A percentile compares a stretch with the other conserved stretches of the same genome.
Evolutionary conservation across 1,139 yeast genomes (phyloP).

Genomic region (Hyphopichia wangnamkhiaoensis): DNA sequence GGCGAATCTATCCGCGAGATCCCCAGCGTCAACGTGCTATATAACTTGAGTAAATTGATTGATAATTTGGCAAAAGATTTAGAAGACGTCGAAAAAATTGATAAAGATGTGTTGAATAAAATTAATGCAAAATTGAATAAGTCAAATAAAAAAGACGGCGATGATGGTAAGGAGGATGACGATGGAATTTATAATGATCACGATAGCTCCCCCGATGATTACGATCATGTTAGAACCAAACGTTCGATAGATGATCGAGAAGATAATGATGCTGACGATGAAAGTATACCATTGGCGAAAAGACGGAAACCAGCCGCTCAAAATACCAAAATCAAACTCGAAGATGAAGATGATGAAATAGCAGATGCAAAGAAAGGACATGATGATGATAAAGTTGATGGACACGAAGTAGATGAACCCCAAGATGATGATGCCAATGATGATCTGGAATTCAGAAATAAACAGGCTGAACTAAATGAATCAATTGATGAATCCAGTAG

Average conservation of each 20-base stretch:
- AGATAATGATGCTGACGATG: constrained; percentile 12
- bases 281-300: constrained; percentile 12
- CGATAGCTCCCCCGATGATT: not conserved
- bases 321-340: constrained; percentile 12
- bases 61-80: constrained; percentile 51
- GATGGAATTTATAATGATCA: constrained; percentile 8
- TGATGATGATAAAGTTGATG: constrained; percentile 11
- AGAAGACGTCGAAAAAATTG: constrained; percentile 46
- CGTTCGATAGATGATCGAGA: constrained; percentile 12
- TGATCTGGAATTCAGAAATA: constrained; percentile 5
- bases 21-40: constrained; percentile 48
- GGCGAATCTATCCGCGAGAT: constrained; percentile 54
- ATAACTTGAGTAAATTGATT: constrained; percentile 48
- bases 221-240: constrained; percentile 1
- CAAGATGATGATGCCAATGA: constrained; percentile 11
- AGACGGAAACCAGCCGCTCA: constrained; percentile 10
- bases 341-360: constrained; percentile 8
- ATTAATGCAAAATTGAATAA: constrained; percentile 17
- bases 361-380: constrained; percentile 7
- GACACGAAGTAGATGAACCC: constrained; percentile 12
- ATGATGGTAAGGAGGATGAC: constrained; percentile 8
- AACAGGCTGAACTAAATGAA: constrained; percentile 5
- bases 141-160: constrained; percentile 12
- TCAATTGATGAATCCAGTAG: constrained; percentile 1
- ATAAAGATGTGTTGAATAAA: constrained; percentile 35